phyloP scores from a whole-genome alignment of 129 eudicot genomes.

The Helichrysum umbraculigerum region DNA sequence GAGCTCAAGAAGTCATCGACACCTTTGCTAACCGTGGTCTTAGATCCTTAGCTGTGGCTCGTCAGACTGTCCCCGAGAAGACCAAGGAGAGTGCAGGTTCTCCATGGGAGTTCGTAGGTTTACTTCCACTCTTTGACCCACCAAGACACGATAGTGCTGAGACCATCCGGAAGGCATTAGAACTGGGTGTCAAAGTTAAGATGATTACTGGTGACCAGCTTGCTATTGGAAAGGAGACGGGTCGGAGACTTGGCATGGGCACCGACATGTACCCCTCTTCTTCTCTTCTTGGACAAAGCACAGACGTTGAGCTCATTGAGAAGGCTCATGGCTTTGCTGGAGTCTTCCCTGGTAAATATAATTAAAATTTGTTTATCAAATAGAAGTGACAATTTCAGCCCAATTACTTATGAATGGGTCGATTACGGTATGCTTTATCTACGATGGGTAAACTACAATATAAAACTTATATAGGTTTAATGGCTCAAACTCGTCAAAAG shows the following conservation, averaged over 20 bases:
- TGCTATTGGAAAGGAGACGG: slow-evolving; percentile 82
- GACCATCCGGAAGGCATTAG: slow-evolving; percentile 1
- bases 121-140: slow-evolving; percentile 2
- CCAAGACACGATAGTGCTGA: slow-evolving; percentile 3
- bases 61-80: background rate
- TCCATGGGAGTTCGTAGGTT: background rate
- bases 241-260: slow-evolving; percentile 86
- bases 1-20: background rate
- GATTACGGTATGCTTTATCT: background rate
- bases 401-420: background rate
- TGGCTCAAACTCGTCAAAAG: background rate
- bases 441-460: background rate
- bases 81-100: background rate
- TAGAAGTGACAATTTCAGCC: background rate
- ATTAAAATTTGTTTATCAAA: background rate
- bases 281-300: slow-evolving; percentile 6
- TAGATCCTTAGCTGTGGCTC: slow-evolving; percentile 5
- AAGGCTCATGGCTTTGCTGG: slow-evolving; percentile 72
- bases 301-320: slow-evolving; percentile 16
- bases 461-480: background rate
- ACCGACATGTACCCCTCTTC: slow-evolving; percentile 32
- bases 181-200: slow-evolving; percentile 23
- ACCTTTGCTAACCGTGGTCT: slow-evolving; percentile 5
- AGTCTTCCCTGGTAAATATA: slow-evolving; percentile 76
- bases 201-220: slow-evolving; percentile 91